Conservation (phyloP, 2,329 filamentous ascomycete species). For the Didymella arachidicola region DNA sequence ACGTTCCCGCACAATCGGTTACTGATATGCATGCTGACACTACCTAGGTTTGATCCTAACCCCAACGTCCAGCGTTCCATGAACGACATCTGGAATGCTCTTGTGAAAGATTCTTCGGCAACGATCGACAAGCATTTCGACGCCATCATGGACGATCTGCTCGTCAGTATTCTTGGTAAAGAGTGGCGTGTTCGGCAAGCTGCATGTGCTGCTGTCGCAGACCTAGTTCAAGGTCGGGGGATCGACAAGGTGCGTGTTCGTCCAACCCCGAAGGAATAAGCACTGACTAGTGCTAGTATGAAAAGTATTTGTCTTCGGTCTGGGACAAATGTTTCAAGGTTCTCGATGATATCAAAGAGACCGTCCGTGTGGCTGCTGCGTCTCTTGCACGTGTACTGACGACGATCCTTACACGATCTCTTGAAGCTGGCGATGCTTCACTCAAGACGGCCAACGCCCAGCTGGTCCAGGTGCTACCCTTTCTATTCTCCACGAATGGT, state of each 20-base stretch:
- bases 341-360: slow-evolving; percentile 93
- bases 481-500: slow-evolving; percentile 86
- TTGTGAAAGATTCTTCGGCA: slow-evolving; percentile 85
- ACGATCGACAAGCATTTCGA: slow-evolving; percentile 86
- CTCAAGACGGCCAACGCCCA: slow-evolving; percentile 75
- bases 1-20: slow-evolving; percentile 1
- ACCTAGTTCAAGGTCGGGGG: slow-evolving; percentile 82
- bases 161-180: slow-evolving; percentile 84
- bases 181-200: slow-evolving; percentile 96
- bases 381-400: slow-evolving; percentile 84
- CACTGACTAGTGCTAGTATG: slow-evolving; percentile 64
- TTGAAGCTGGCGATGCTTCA: slow-evolving; percentile 77
- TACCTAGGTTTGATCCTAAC: slow-evolving; percentile 80
- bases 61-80: slow-evolving; percentile 91
- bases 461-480: slow-evolving; percentile 86
- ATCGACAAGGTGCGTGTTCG: slow-evolving; percentile 51
- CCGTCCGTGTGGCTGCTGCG: slow-evolving; percentile 81
- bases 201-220: slow-evolving; percentile 86
- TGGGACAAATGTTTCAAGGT: slow-evolving; percentile 90
- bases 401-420: slow-evolving; percentile 81
- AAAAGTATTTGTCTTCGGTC: slow-evolving; percentile 82
- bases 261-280: neutral
- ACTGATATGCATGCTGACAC: slow-evolving; percentile 24
- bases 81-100: slow-evolving; percentile 95
- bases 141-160: slow-evolving; percentile 84